Evolutionary conservation across 2,329 filamentous ascomycete genomes (phyloP).

Genomic region (Coleophoma eucalyptorum): DNA sequence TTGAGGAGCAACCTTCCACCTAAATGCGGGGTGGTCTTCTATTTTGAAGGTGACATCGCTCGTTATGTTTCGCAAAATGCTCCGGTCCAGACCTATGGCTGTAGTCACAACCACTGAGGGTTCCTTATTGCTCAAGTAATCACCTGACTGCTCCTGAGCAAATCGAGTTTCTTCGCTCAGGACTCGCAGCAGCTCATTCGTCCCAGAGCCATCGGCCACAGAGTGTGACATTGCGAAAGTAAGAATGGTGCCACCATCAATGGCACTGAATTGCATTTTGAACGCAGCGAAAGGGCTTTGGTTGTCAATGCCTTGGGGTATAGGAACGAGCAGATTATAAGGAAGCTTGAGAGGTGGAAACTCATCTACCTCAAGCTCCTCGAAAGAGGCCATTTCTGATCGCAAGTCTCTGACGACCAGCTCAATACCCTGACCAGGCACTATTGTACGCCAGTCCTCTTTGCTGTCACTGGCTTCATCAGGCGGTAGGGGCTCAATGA

Average conservation of each 20-base stretch:
- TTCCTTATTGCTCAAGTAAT: not conserved
- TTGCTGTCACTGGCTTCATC: not conserved
- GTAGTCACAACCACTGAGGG: not conserved
- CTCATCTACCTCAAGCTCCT: conserved; percentile 4
- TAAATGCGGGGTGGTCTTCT: conserved; percentile 10
- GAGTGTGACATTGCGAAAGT: conserved; percentile 7
- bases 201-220: conserved; percentile 7
- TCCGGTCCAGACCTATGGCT: conserved; percentile 4
- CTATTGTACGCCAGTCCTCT: conserved; percentile 9
- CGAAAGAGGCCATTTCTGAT: conserved; percentile 4
- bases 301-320: conserved; percentile 5
- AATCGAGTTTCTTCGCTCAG: conserved; percentile 7
- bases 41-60: conserved; percentile 8
- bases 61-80: conserved; percentile 5
- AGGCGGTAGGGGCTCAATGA: conserved; percentile 1
- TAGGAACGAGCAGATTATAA: conserved; percentile 6
- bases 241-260: conserved; percentile 9
- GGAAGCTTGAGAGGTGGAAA: conserved; percentile 6
- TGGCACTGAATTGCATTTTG: conserved; percentile 9
- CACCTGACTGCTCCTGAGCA: conserved; percentile 4
- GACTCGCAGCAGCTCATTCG: conserved; percentile 7
- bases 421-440: conserved; percentile 7
- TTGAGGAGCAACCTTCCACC: not conserved
- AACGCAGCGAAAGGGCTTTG: conserved; percentile 7
- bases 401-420: conserved; percentile 8